Conservation (phyloP, 192 early-diverging fungal genomes). For the Allomyces arbusculus region DNA sequence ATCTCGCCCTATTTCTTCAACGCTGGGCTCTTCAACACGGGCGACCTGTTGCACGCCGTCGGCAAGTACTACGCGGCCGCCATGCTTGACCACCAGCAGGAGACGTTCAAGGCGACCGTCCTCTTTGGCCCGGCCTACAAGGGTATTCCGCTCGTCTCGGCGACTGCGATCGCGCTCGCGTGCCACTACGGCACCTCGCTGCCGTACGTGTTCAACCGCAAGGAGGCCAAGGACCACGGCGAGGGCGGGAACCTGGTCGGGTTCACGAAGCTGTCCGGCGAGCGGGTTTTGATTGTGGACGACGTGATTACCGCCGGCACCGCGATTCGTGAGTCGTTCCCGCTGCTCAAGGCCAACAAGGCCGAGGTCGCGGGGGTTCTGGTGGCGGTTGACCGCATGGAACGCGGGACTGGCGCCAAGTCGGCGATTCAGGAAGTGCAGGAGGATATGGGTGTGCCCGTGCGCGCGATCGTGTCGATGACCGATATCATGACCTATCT, state of each 20-base stretch:
- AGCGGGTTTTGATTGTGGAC: constrained; percentile 65
- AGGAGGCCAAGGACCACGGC: constrained; percentile 97
- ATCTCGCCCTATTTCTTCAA: constrained; percentile 98
- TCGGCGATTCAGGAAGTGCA: constrained; percentile 89
- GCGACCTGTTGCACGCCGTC: constrained; percentile 55
- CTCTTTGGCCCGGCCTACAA: constrained; percentile 99
- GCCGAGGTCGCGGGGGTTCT: constrained; percentile 65
- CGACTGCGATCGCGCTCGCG: constrained; percentile 59
- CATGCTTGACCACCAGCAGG: constrained; percentile 28
- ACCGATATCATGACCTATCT: constrained; percentile 75
- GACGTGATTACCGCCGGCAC: constrained; percentile 99
- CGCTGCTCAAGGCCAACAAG: constrained; percentile 49
- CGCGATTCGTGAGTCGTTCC: constrained; percentile 80
- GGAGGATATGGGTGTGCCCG: constrained; percentile 51
- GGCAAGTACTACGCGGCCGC: constrained; percentile 81
- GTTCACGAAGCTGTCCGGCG: constrained; percentile 42
- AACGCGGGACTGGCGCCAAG: constrained; percentile 41
- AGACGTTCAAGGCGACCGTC: constrained; percentile 52
- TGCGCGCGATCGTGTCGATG: constrained; percentile 70
- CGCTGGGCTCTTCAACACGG: constrained; percentile 86
- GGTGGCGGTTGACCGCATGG: constrained; percentile 84
- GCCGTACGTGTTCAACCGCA: constrained; percentile 89
- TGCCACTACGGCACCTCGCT: constrained; percentile 34
- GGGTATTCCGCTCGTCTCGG: constrained; percentile 79
- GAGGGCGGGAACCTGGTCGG: constrained; percentile 95